phyloP scores from a whole-genome alignment of 176 grass and related monocot genomes.

The Hyparrhenia diplandra region DNA sequence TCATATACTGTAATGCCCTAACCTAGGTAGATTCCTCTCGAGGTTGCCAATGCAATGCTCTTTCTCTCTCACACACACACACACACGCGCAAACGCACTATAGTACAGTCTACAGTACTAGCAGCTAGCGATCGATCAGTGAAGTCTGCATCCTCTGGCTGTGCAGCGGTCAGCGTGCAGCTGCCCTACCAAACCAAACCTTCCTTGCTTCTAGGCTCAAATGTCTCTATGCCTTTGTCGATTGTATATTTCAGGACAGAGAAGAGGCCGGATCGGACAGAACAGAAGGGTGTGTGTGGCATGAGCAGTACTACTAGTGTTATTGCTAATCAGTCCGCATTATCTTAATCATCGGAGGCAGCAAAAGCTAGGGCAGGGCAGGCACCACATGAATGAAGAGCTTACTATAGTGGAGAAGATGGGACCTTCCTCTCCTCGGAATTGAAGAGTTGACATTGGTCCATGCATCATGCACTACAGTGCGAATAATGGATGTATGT shows the following conservation, averaged over 20 bases:
- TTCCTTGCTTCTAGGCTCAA: slow-evolving; percentile 41
- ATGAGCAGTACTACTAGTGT: background rate
- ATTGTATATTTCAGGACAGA: background rate
- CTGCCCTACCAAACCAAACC: slow-evolving; percentile 20
- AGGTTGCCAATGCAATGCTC: background rate
- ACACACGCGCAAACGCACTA: background rate
- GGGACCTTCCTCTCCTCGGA: slow-evolving; percentile 27
- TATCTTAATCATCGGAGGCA: slow-evolving; percentile 16
- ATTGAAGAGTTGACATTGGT: slow-evolving; percentile 47
- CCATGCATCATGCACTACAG: slow-evolving; percentile 8
- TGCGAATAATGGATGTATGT: background rate
- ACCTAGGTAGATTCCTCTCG: slow-evolving; percentile 37
- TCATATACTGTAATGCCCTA: background rate
- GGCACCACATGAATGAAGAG: background rate
- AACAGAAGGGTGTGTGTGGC: background rate
- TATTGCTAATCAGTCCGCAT: slow-evolving; percentile 5
- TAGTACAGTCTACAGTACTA: no score
- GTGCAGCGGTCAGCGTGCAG: slow-evolving; percentile 21
- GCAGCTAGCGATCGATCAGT: background rate
- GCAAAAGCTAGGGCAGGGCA: no score
- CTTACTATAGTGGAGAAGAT: background rate
- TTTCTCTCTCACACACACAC: background rate
- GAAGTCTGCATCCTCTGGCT: slow-evolving; percentile 30
- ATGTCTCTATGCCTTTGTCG: slow-evolving; percentile 31
- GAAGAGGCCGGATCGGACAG: background rate